Evolutionary conservation across 257 asterid genomes (phyloP), one percentile per base, ranked within the genome.

Genomic region (Plantago ovata): DNA sequence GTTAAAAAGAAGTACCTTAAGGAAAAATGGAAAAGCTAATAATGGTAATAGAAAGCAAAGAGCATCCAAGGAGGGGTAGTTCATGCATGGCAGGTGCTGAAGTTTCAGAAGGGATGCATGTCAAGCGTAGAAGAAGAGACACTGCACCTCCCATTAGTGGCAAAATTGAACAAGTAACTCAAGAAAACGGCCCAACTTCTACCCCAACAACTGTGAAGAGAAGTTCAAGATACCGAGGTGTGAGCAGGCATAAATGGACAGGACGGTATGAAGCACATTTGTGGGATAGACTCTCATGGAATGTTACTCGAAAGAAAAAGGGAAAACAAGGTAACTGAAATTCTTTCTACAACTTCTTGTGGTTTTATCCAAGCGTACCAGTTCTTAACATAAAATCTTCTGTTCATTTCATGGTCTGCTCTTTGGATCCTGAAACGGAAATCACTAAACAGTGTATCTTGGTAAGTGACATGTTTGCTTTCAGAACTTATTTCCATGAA

Each of bases 171-270:
- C 48, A 39, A 13, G 38, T 56, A 18, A 14, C 18, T 10, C 67
- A 68, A 53, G 67, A 63, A 61, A 58, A 18, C 12, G 78, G 32
- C 23, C 57, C 14, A 20, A 14, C 61, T 50, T 46, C 75, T 10
- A 56, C 51, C 11, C 60, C 66, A 23, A 58, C 73, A n/a, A 66
- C 82, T 13, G 77, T 77, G 59, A 77, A 73, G 56, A 67, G 79
- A 71, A 77, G 83, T 59, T 77, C 83, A n/a, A 70, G 72, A 39
- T 77, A 69, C 57, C 74, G 83, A 24, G 83, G 83, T 3, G 79
- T 53, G 4, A 62, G 78, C 16, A 71, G 68, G 57, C 81, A 77
- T 41, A 42, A 77, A 28, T 79, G 81, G 85, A 79, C 85, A 0
- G 76, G 82, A 10, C 62, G 81, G 24, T 76, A 58, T 4, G 81